phyloP scores from a whole-genome alignment of 345 rosid genomes.

The sweet orange (Citrus sinensis) region DNA sequence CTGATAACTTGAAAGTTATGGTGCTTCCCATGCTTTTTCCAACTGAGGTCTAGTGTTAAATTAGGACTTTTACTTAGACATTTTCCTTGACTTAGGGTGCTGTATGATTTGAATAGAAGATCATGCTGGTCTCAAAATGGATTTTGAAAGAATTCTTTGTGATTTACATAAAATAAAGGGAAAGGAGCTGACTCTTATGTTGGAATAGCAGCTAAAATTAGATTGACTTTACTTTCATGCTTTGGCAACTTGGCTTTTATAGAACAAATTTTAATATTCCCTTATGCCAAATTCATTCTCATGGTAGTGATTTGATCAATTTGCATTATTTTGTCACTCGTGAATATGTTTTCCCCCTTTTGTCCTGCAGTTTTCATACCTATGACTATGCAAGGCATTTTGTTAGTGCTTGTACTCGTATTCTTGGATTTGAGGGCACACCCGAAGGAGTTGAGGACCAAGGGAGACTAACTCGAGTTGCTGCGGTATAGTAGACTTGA shows the following conservation, averaged over 20 bases:
- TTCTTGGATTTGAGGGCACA: constrained; percentile 98
- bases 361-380: constrained; percentile 71
- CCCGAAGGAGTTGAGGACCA: constrained; percentile 99
- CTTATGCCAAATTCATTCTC: background rate
- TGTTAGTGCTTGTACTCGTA: constrained; percentile 99
- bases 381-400: constrained; percentile 99
- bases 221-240: background rate
- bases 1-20: background rate
- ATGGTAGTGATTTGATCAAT: background rate
- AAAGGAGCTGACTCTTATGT: background rate
- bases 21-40: background rate
- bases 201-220: background rate
- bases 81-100: background rate
- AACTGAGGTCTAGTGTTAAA: background rate
- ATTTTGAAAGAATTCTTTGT: background rate
- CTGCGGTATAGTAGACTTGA: constrained; percentile 64
- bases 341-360: background rate
- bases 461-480: constrained; percentile 93
- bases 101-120: background rate
- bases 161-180: background rate
- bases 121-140: background rate
- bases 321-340: background rate
- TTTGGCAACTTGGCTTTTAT: background rate
- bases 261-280: background rate
- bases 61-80: background rate